Evolutionary conservation across 2,329 filamentous ascomycete genomes (phyloP).

Genomic region (Hypomyces perniciosus): DNA sequence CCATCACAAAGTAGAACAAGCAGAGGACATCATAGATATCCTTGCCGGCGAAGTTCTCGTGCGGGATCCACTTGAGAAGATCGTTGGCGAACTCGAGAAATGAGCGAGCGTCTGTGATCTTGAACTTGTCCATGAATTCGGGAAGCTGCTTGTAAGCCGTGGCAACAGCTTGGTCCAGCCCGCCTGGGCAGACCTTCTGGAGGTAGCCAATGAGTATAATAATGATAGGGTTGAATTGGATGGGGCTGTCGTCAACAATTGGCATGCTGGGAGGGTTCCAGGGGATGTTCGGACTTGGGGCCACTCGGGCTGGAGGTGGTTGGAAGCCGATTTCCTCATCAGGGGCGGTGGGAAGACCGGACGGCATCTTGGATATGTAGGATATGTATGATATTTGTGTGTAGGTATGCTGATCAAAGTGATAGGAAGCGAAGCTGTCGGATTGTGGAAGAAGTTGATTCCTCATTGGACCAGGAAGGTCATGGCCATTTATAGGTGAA

Average conservation of each 20-base stretch:
- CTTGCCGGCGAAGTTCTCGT: slow-evolving; percentile 27
- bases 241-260: slow-evolving; percentile 1
- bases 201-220: slow-evolving; percentile 18
- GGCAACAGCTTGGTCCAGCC: slow-evolving; percentile 14
- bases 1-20: slow-evolving; percentile 36
- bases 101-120: slow-evolving; percentile 14
- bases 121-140: slow-evolving; percentile 18
- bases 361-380: not conserved
- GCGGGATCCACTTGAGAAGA: slow-evolving; percentile 32
- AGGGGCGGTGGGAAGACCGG: slow-evolving; percentile 20
- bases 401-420: too few species aligned
- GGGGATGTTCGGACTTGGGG: not conserved
- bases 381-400: too few species aligned
- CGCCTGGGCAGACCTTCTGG: not conserved
- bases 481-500: too few species aligned
- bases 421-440: too few species aligned
- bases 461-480: too few species aligned
- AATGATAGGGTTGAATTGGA: slow-evolving; percentile 20
- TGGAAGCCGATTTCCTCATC: slow-evolving; percentile 19
- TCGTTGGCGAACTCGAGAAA: slow-evolving; percentile 24
- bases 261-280: slow-evolving; percentile 3
- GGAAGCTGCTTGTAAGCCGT: slow-evolving; percentile 16
- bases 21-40: slow-evolving; percentile 32
- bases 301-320: slow-evolving; percentile 11
- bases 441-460: too few species aligned